A percentile compares a stretch with the other conserved stretches of the same genome.
phyloP scores from a whole-genome alignment of 2,329 filamentous ascomycete species.

The Curvularia spicifera region DNA sequence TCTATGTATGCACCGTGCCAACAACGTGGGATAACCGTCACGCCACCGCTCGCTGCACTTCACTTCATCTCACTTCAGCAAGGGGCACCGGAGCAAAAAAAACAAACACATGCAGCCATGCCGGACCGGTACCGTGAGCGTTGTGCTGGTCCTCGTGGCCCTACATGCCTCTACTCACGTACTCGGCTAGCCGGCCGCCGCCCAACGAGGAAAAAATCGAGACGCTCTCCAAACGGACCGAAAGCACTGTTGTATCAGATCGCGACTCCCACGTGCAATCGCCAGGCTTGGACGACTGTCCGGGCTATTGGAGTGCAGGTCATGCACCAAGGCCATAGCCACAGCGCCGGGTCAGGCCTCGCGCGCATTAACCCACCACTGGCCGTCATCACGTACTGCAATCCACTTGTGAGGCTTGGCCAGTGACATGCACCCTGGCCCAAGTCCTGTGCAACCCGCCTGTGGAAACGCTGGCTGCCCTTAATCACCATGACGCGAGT shows the following conservation, averaged over 20 bases:
- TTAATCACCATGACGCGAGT: constrained; percentile 31
- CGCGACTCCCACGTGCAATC: constrained; percentile 36
- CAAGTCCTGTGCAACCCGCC: constrained; percentile 31
- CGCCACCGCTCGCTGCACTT: not conserved
- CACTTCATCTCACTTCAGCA: too few species aligned
- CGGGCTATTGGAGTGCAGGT: constrained; percentile 34
- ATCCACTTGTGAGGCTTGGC: constrained; percentile 14
- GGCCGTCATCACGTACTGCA: constrained; percentile 23
- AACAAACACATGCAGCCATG: not conserved
- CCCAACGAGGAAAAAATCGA: constrained; percentile 12
- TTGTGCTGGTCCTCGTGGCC: not conserved
- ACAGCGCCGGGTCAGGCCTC: constrained; percentile 37
- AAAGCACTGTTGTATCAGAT: constrained; percentile 28
- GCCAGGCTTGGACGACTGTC: constrained; percentile 24
- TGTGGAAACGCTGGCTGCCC: constrained; percentile 19
- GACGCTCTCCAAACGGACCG: constrained; percentile 15
- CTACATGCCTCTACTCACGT: not conserved
- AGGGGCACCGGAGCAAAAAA: not conserved
- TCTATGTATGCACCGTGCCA: not conserved
- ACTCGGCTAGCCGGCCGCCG: not conserved
- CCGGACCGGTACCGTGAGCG: constrained; percentile 4
- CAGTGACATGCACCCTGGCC: constrained; percentile 32
- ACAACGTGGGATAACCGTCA: constrained; percentile 11
- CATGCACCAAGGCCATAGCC: constrained; percentile 41
- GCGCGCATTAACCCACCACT: constrained; percentile 28